These are phyloP conservation scores for Penicillium argentinense DNA, from an alignment of 495 filamentous ascomycete genomes.

Conservation along the genomic window DNA sequence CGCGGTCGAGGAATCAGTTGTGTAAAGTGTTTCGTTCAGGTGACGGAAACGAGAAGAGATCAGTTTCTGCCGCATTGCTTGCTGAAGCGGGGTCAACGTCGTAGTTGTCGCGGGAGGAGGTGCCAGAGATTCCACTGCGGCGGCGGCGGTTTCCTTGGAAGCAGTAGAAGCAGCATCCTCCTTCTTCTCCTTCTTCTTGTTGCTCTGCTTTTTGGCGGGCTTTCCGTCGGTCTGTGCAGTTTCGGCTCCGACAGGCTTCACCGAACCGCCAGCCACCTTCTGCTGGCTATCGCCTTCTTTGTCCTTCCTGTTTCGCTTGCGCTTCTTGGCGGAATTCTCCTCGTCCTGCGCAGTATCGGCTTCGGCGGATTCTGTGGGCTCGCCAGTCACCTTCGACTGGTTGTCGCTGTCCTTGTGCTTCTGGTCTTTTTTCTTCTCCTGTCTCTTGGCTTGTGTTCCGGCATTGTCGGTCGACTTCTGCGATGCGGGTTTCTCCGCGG, in stretches of 20 bases:
- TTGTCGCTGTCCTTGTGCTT: conserved; percentile 10
- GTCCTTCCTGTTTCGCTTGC: conserved; percentile 35
- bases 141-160: conserved; percentile 16
- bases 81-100: conserved; percentile 86
- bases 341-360: conserved; percentile 24
- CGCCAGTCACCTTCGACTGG: conserved; percentile 17
- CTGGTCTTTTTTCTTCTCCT: conserved; percentile 41
- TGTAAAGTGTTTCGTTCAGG: conserved; percentile 95
- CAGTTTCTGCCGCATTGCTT: conserved; percentile 89
- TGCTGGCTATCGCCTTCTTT: conserved; percentile 7
- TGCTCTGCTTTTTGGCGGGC: conserved; percentile 32
- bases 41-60: conserved; percentile 94
- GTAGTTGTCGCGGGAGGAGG: conserved; percentile 30
- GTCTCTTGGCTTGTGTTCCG: conserved; percentile 42
- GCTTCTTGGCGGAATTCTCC: conserved; percentile 22
- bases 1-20: conserved; percentile 76
- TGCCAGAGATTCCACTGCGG: conserved; percentile 27
- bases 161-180: conserved; percentile 13
- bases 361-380: conserved; percentile 21
- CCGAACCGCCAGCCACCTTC: conserved; percentile 20
- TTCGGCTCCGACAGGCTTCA: conserved; percentile 23
- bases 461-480: too few species aligned
- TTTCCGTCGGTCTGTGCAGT: conserved; percentile 22
- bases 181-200: conserved; percentile 40
- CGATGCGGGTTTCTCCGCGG: too few species aligned